Percentiles rank a stretch among this genome's conserved stretches.
Evolutionary conservation across 352 stramenopile species (phyloP).

Genomic region (Phytophthora litchii): DNA sequence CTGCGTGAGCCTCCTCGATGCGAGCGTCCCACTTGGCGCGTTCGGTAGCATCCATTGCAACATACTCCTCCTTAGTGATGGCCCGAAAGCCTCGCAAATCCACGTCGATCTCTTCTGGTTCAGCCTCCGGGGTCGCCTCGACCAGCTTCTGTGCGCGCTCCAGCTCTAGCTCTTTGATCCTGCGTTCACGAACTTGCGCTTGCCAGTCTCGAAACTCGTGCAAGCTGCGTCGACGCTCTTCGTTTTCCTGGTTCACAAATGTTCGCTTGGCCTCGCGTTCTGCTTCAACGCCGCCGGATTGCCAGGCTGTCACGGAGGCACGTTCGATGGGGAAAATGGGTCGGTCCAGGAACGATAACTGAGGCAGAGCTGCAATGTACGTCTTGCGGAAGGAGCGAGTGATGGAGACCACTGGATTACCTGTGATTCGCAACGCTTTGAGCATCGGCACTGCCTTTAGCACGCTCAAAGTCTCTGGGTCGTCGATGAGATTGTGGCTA

Average conservation of each 20-base stretch:
- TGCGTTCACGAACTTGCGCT: slow-evolving; percentile 64
- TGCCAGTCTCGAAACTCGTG: slow-evolving; percentile 88
- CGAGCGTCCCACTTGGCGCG: slow-evolving; percentile 61
- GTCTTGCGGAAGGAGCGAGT: slow-evolving; percentile 95
- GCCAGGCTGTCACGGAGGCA: slow-evolving; percentile 83
- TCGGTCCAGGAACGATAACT: slow-evolving; percentile 93
- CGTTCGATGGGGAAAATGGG: slow-evolving; percentile 94
- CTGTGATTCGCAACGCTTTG: slow-evolving; percentile 75
- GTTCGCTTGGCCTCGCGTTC: slow-evolving; percentile 77
- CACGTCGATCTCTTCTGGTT: slow-evolving; percentile 31
- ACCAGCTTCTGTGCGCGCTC: slow-evolving; percentile 47
- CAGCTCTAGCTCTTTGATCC: slow-evolving; percentile 58
- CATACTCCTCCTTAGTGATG: slow-evolving; percentile 73
- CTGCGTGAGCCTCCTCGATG: slow-evolving; percentile 55
- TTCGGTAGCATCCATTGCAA: slow-evolving; percentile 44
- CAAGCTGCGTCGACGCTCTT: slow-evolving; percentile 62
- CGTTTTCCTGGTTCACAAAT: slow-evolving; percentile 84
- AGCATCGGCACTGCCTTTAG: slow-evolving; percentile 85
- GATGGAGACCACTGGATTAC: slow-evolving; percentile 91
- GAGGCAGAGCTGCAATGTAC: slow-evolving; percentile 84
- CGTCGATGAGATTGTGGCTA: slow-evolving; percentile 91
- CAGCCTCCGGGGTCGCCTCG: slow-evolving; percentile 24
- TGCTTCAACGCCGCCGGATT: slow-evolving; percentile 85
- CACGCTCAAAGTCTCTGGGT: slow-evolving; percentile 76
- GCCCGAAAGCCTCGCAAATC: slow-evolving; percentile 58